Conservation (phyloP, 495 filamentous ascomycete genomes). For the Penicillium steckii region DNA sequence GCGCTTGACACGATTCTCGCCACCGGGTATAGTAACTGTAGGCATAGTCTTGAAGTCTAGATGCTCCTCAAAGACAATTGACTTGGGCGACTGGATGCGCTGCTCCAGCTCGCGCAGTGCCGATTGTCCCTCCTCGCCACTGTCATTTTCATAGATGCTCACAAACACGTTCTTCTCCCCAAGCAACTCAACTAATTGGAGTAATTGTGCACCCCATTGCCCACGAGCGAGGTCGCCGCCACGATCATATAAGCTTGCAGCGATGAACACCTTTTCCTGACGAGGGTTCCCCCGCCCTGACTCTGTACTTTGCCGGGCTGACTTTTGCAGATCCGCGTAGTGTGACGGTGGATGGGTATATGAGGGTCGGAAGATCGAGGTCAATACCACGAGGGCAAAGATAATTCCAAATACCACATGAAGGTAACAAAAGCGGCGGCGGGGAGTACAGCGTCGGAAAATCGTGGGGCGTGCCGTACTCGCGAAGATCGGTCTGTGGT, state of each 20-base stretch:
- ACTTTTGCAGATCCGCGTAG: constrained; percentile 42
- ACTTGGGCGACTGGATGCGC: constrained; percentile 48
- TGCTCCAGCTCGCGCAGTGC: constrained; percentile 43
- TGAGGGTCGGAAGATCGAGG: constrained; percentile 56
- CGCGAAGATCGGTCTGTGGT: constrained; percentile 26
- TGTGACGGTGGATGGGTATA: constrained; percentile 56
- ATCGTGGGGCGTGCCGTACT: constrained; percentile 26
- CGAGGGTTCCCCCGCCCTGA: constrained; percentile 60
- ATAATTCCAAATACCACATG: constrained; percentile 66
- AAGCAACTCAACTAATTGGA: constrained; percentile 61
- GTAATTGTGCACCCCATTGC: constrained; percentile 62
- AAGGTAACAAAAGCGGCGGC: constrained; percentile 63
- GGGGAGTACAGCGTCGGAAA: constrained; percentile 47
- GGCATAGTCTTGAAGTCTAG: constrained; percentile 51
- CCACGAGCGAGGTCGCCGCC: constrained; percentile 57
- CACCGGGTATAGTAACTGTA: constrained; percentile 59
- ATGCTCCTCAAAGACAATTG: constrained; percentile 54
- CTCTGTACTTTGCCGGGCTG: constrained; percentile 31
- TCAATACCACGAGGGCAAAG: constrained; percentile 53
- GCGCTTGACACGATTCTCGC: constrained; percentile 62
- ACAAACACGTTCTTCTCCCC: constrained; percentile 51
- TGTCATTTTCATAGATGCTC: constrained; percentile 70
- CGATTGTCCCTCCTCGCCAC: constrained; percentile 47
- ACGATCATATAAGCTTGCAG: constrained; percentile 69
- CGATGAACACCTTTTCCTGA: constrained; percentile 72